Evolutionary conservation across 345 rosid genomes (phyloP).

Genomic region (Litchi chinensis): DNA sequence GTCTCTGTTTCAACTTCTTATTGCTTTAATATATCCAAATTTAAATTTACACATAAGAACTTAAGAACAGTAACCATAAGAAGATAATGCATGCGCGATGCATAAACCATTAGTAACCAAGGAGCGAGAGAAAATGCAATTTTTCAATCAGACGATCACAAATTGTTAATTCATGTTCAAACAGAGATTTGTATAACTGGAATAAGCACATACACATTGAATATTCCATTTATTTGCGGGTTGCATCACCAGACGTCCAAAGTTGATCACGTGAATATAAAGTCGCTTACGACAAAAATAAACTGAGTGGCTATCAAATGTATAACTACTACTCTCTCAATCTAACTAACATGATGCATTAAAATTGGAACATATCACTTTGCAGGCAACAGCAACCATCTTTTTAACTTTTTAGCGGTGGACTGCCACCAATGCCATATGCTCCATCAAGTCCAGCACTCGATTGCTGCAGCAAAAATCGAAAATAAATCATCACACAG

Average conservation of each 20-base stretch:
- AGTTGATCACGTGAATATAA: not conserved
- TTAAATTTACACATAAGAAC: too few species aligned
- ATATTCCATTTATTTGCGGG: slow-evolving; percentile 24
- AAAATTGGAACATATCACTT: not conserved
- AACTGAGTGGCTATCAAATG: not conserved
- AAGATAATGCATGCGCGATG: too few species aligned
- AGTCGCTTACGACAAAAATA: not conserved
- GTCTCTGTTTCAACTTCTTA: too few species aligned
- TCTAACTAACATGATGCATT: slow-evolving; percentile 15
- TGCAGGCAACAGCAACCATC: not conserved
- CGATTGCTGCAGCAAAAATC: slow-evolving; percentile 70
- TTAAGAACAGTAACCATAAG: too few species aligned
- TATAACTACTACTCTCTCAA: slow-evolving; percentile 15
- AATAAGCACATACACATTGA: slow-evolving; percentile 6
- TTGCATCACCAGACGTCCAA: slow-evolving; percentile 13
- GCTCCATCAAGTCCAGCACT: slow-evolving; percentile 93
- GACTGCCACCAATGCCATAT: slow-evolving; percentile 90
- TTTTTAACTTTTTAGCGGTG: slow-evolving; percentile 26
- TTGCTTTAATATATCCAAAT: too few species aligned
- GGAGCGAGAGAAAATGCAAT: too few species aligned
- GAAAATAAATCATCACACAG: slow-evolving; percentile 10
- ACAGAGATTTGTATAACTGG: not conserved
- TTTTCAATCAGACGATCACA: too few species aligned
- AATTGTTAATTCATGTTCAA: not conserved
- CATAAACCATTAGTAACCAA: too few species aligned